Conservation (phyloP, 2,329 filamentous ascomycete species). For the Ophiostoma piceae region DNA sequence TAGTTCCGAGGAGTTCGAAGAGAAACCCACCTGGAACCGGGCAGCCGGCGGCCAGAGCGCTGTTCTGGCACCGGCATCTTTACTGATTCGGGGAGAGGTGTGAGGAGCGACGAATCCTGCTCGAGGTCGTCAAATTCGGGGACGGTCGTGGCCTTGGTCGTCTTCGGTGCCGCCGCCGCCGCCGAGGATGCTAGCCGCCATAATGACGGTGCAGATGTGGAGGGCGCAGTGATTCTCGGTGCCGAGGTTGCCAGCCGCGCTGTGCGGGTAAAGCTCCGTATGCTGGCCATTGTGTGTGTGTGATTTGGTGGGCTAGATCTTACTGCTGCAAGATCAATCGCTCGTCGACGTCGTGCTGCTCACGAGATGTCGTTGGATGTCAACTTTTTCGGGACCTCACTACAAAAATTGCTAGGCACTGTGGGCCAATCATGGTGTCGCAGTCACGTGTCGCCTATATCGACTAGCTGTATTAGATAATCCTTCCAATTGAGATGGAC, state of each 20-base stretch:
- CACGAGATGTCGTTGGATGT: slow-evolving; percentile 14
- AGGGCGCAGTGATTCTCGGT: neutral
- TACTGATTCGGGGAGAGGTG: slow-evolving; percentile 39
- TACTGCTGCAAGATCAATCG: slow-evolving; percentile 13
- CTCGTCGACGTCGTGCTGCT: slow-evolving; percentile 6
- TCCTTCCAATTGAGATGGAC: neutral
- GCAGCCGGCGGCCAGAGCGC: slow-evolving; percentile 39
- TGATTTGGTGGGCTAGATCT: neutral
- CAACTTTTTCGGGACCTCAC: slow-evolving; percentile 10
- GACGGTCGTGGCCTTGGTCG: neutral
- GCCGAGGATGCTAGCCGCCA: slow-evolving; percentile 29
- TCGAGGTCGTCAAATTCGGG: slow-evolving; percentile 45
- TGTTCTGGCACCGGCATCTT: slow-evolving; percentile 38
- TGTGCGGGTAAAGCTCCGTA: slow-evolving; percentile 39
- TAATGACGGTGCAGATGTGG: slow-evolving; percentile 8
- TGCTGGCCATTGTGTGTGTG: slow-evolving; percentile 36
- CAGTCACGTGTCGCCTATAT: neutral
- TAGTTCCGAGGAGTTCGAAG: neutral
- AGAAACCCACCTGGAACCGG: slow-evolving; percentile 43
- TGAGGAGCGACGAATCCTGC: slow-evolving; percentile 43
- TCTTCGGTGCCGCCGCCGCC: slow-evolving; percentile 1
- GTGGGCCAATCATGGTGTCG: neutral
- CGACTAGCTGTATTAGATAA: neutral
- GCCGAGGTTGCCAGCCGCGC: slow-evolving; percentile 23
- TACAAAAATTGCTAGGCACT: slow-evolving; percentile 21